These are phyloP conservation scores for Mrakia frigida DNA, from an alignment of 768 basidiomycete genomes.

Conservation along the genomic window DNA sequence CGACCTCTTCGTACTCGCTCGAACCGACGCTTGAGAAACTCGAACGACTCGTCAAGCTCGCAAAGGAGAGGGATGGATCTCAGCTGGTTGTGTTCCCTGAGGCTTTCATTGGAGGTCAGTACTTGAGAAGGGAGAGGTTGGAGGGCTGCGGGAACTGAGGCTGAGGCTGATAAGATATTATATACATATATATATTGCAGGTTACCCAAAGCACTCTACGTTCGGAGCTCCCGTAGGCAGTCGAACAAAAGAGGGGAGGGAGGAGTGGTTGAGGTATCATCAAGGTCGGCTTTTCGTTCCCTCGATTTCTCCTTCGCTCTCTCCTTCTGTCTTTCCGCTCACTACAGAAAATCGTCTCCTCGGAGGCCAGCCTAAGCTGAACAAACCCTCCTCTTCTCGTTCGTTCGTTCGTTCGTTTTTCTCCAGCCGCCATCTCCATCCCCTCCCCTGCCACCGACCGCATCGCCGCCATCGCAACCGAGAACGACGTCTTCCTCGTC, in stretches of 20 bases:
- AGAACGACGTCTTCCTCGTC: constrained; percentile 55
- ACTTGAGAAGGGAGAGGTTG: too few species aligned
- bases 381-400: not conserved
- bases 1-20: constrained; percentile 32
- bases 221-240: constrained; percentile 55
- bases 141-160: too few species aligned
- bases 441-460: constrained; percentile 51
- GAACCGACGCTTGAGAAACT: constrained; percentile 32
- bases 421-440: constrained; percentile 43
- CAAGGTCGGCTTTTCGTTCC: constrained; percentile 49
- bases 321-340: not conserved
- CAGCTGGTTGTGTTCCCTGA: constrained; percentile 35
- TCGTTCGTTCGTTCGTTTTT: not conserved
- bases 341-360: too few species aligned
- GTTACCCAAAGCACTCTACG: constrained; percentile 36
- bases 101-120: constrained; percentile 35
- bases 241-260: constrained; percentile 52
- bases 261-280: constrained; percentile 57
- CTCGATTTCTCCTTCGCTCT: not conserved
- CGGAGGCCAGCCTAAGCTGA: too few species aligned
- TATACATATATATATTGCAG: not conserved
- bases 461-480: constrained; percentile 52
- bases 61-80: constrained; percentile 22
- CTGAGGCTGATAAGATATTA: too few species aligned
- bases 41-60: constrained; percentile 29